A percentile compares a stretch with the other conserved stretches of the same genome.
Conservation (phyloP, 2,329 filamentous ascomycete genomes). For the Penicillium oxalicum region DNA sequence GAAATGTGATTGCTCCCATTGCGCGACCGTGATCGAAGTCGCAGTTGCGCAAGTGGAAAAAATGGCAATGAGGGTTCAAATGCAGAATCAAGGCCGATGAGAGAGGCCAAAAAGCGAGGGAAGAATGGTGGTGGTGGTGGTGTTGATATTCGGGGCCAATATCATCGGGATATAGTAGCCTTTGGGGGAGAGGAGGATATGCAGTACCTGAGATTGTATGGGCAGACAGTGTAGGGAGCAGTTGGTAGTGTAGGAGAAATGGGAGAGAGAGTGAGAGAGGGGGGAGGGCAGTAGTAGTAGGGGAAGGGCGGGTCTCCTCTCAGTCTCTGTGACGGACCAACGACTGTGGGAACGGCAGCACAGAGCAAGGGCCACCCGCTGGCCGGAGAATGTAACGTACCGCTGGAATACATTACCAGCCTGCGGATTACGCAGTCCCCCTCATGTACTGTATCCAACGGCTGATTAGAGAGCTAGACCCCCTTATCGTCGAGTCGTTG, state of each 20-base stretch:
- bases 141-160: conserved; percentile 19
- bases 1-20: conserved; percentile 2
- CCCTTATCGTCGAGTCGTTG: too few relatives aligned
- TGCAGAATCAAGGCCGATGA: conserved; percentile 8
- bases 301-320: conserved; percentile 13
- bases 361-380: conserved; percentile 21
- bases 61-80: conserved; percentile 9
- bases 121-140: conserved; percentile 18
- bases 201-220: conserved; percentile 36
- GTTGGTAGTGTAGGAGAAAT: conserved; percentile 30
- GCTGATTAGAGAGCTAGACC: too few relatives aligned
- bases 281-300: conserved; percentile 33
- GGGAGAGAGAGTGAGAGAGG: conserved; percentile 23
- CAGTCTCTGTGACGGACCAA: conserved; percentile 11
- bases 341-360: conserved; percentile 17
- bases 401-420: not conserved
- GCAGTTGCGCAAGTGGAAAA: conserved; percentile 13
- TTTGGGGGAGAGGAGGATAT: conserved; percentile 23
- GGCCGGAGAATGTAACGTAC: conserved; percentile 20
- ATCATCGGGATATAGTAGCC: conserved; percentile 23
- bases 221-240: conserved; percentile 27
- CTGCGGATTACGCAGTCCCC: not conserved
- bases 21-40: conserved; percentile 9
- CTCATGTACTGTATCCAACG: too few relatives aligned
- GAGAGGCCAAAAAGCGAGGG: conserved; percentile 11